Conservation (phyloP, 139 green algal species). For the Chlorella sp. region DNA sequence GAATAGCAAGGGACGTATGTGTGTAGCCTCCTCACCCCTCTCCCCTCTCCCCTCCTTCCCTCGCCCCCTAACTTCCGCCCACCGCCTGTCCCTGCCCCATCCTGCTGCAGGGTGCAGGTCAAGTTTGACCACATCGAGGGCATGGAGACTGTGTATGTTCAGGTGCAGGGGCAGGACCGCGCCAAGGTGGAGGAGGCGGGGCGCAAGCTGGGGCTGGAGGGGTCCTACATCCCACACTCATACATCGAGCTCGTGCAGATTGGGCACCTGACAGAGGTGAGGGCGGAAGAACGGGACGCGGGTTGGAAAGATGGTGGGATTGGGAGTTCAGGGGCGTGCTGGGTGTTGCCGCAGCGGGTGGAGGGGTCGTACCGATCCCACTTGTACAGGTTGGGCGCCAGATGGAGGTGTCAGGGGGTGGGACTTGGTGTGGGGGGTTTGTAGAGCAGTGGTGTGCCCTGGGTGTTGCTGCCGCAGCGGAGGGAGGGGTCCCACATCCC, state of each 20-base stretch:
- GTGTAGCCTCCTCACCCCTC: too few relatives aligned
- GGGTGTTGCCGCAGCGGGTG: neutral
- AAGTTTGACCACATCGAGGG: slow-evolving; percentile 90
- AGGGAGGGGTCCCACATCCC: too few relatives aligned
- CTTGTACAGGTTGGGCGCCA: too few relatives aligned
- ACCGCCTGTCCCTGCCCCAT: neutral
- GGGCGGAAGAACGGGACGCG: neutral
- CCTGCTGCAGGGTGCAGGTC: slow-evolving; percentile 58
- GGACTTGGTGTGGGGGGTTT: too few relatives aligned
- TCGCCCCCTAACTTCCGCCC: too few relatives aligned
- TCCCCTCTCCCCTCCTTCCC: too few relatives aligned
- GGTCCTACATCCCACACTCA: slow-evolving; percentile 84
- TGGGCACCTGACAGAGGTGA: slow-evolving; percentile 61
- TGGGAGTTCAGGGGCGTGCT: too few relatives aligned
- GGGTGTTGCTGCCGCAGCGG: neutral
- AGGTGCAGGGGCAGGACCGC: slow-evolving; percentile 85
- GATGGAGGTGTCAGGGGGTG: too few relatives aligned
- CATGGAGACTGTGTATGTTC: slow-evolving; percentile 71
- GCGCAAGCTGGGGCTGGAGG: slow-evolving; percentile 78
- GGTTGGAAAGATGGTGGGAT: neutral
- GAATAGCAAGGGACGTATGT: too few relatives aligned
- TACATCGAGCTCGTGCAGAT: slow-evolving; percentile 97
- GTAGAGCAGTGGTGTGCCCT: neutral
- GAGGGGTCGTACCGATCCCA: too few relatives aligned
- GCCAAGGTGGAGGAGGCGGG: slow-evolving; percentile 70